Evolutionary conservation across 148 eudicot species (phyloP), one percentile per base, ranked within the genome.

Genomic region (Silene latifolia): DNA sequence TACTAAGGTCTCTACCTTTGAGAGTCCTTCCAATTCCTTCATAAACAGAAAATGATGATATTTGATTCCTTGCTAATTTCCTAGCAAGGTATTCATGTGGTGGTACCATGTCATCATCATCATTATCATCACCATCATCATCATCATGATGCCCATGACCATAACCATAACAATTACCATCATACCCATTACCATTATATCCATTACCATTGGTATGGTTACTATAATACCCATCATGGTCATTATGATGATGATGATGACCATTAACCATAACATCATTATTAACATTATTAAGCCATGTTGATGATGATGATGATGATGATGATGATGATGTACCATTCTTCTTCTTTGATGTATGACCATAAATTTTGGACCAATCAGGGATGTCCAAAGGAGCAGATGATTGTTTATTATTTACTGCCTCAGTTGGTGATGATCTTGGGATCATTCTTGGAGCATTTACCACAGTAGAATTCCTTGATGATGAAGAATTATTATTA

Each of bases 11-110:
- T 83, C 97, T 90, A 2, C 97, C 97, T 80, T 90, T 92, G 48
- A 93, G 91, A 32, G 95, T 93, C 76, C 98, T 90, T 15, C 98
- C 98, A 82, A 85, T 76, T 5, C 97, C 97, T 86, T 90, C 97
- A 77, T 87, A 88, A 76, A 92, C 89, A 3, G 97, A 92, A 42
- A 74, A 87, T 3, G 93, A 90, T 44, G 93, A 82, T 69, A 87
- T 87, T 78, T 87, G 89, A 62, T 81, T 88, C 54, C 89, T 86
- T 20, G 91, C 91, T 54, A 87, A 73, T 82, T 85, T 92, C 74
- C 80, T 87, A 14, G 95, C 93, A 23, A 92, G 61, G 56, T 79
- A 87, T 73, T 90, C 97, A 90, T 92, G 97, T 21, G 97, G 97
- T 48, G 97, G 97, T 1, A 92, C 69, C 82, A 88, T 82, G 42